Percentiles rank a stretch among this genome's conserved stretches.
Conservation (phyloP, 306 rosid species). For the Lablab purpureus region DNA sequence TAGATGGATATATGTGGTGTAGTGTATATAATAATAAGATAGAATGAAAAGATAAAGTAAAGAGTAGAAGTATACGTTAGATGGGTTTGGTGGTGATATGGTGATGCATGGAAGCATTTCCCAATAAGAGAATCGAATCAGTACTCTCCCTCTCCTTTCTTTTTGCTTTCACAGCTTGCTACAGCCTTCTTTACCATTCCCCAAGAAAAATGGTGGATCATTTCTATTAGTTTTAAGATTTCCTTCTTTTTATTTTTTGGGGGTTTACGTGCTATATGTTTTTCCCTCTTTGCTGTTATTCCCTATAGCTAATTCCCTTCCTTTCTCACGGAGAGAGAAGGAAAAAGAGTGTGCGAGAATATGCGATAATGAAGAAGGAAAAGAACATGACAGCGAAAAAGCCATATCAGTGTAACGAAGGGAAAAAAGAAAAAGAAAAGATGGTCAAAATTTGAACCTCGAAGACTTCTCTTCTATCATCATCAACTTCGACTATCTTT, state of each 20-base stretch:
- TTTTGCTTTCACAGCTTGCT: constrained; percentile 93
- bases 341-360: constrained; percentile 46
- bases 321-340: constrained; percentile 24
- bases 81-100: constrained; percentile 55
- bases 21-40: constrained; percentile 17
- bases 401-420: constrained; percentile 59
- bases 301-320: background rate
- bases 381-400: constrained; percentile 80
- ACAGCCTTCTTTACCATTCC: constrained; percentile 96
- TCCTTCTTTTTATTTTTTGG: background rate
- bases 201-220: constrained; percentile 74
- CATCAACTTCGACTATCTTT: constrained; percentile 95
- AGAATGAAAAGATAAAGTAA: constrained; percentile 54
- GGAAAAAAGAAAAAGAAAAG: constrained; percentile 68
- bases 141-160: constrained; percentile 68
- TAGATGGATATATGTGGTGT: background rate
- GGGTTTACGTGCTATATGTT: constrained; percentile 32
- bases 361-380: constrained; percentile 51
- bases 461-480: constrained; percentile 90
- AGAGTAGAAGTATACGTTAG: constrained; percentile 56
- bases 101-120: constrained; percentile 94
- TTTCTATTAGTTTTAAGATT: constrained; percentile 42
- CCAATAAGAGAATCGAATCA: constrained; percentile 97
- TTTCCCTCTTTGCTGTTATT: constrained; percentile 33
- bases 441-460: constrained; percentile 96